Base-by-base conservation (phyloP, 352 stramenopile species). In the Globisporangium heterothallicum region DNA sequence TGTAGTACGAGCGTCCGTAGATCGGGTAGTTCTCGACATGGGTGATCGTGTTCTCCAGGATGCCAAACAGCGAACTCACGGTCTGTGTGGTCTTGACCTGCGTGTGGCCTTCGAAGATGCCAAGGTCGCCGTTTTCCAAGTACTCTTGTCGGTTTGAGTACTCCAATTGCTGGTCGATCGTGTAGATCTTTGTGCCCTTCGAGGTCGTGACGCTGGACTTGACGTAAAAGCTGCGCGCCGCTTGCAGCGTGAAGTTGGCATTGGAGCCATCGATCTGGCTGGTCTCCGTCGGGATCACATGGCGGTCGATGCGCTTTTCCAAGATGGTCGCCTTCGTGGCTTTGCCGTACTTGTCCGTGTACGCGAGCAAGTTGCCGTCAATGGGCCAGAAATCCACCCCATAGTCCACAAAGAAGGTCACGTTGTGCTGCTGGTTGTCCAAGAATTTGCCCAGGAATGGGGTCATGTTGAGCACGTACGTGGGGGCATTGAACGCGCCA, bases 381-480 rank as follows among this genome's bases (percentile, higher is more conserved):
- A 84, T 80, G 29, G 76, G 61, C 78, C 78, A 88, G 49, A 85
- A 86, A 43, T 78, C 70, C n/a, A 80, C 61, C 29, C 78, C 78
- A 32, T 84, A 71, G 66, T 78, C 63, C 19, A 89, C 77, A 5
- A 58, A 59, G 54, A 88, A 84, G 14, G 66, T 71, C 18, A 92
- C 59, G 34, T 81, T 81, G 64, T 84, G 74, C 10, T 56, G 19
- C 24, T 64, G 44, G 49, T 45, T 61, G 40, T 77, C 74, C 13
- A 86, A 55, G 46, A 92, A 83, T 18, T 70, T 71, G 14, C 66
- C 66, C 6, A 90, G 45, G 53, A 88, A 92, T 18, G 79, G 79
- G 32, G 80, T 89, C 27, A 91, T 58, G 34, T 90, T 84, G 35
- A 89, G 40, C 12, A 88, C 35, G 49, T 90, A 89, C 25, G 81